phyloP scores from a whole-genome alignment of 306 rosid genomes.

The Ziziphus jujuba region DNA sequence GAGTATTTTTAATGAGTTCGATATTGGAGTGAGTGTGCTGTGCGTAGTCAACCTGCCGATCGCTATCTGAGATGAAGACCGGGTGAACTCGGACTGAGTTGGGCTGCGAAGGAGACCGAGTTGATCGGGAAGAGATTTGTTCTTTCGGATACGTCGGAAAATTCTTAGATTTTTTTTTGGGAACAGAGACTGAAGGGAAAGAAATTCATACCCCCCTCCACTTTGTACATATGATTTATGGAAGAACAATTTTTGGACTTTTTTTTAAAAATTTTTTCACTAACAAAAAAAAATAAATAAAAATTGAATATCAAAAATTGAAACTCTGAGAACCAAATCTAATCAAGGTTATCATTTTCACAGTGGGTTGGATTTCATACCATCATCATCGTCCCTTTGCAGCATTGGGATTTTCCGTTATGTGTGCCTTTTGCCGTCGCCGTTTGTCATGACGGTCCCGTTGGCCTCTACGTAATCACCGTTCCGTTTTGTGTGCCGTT shows the following conservation, averaged over 20 bases:
- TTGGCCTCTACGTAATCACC: background rate
- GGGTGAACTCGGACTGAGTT: conserved; percentile 9
- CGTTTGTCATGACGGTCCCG: conserved; percentile 25
- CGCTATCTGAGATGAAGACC: conserved; percentile 2
- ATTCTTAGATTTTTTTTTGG: background rate
- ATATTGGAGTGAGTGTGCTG: background rate
- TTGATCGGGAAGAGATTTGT: conserved; percentile 1
- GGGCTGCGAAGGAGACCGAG: background rate
- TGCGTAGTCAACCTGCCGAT: background rate
- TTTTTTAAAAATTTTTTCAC: background rate
- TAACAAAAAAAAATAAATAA: background rate
- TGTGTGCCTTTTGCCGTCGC: conserved; percentile 29
- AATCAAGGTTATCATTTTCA: too few relatives aligned
- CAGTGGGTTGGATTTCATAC: too few relatives aligned
- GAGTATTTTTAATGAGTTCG: conserved; percentile 1
- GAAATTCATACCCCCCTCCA: conserved; percentile 17
- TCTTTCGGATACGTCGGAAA: conserved; percentile 5
- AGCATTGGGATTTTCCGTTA: conserved; percentile 32
- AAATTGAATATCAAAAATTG: background rate
- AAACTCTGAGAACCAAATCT: background rate
- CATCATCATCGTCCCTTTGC: conserved; percentile 16
- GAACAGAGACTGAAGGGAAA: conserved; percentile 25
- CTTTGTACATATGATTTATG: conserved; percentile 64
- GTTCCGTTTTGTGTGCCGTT: conserved; percentile 35
- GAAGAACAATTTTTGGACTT: conserved; percentile 63